Base-by-base conservation (phyloP, 208 protist species). In the Novymonas esmeraldas region DNA sequence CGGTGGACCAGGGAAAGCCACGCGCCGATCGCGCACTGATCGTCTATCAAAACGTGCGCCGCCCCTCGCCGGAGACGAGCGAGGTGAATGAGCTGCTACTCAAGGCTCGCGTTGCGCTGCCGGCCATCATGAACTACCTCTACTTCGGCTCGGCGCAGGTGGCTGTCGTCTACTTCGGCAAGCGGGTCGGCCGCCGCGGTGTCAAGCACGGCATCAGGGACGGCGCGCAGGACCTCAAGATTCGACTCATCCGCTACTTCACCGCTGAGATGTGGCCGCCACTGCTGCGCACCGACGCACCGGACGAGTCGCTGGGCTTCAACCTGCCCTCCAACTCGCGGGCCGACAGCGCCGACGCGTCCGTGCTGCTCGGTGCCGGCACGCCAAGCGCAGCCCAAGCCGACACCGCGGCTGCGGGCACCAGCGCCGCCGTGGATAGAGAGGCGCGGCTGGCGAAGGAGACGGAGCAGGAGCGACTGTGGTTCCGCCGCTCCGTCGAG, bases 231-330 rank as follows among this genome's bases (percentile, higher is more conserved):
- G 82, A 91, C 59, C 72, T 91, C 51, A 87, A 86, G 57, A 84
- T 86, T 18, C 78, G 79, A 28, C 84, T 91, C 59, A 77, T 91
- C 26, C 76, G 85, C 31, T 84, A 76, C 64, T 56, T 85, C 13
- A 84, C 74, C n/a, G 70, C 78, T 20, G 82, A 86, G 58, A 86
- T 91, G 52, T 91, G 85, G 81, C 81, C 81, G 18, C 75, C 79
- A 50, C 70, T 87, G 62, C 70, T 87, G 26, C 77, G 81, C 65
- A 87, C 84, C 20, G 84, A 90, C 55, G 81, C 78, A 16, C 84
- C 84, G 10, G 84, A 87, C 50, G 84, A 90, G 51, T 87, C 80
- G 7, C 73, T 83, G 13, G 73, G 76, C 16, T 56, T 52, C 54
- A 48, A 63, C 14, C 5, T 41, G 7, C 9, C 22, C 34, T n/a